A percentile compares a stretch with the other conserved stretches of the same genome.
These are phyloP conservation scores for Russula sp. DNA, from an alignment of 768 basidiomycete species.

Conservation along the genomic window DNA sequence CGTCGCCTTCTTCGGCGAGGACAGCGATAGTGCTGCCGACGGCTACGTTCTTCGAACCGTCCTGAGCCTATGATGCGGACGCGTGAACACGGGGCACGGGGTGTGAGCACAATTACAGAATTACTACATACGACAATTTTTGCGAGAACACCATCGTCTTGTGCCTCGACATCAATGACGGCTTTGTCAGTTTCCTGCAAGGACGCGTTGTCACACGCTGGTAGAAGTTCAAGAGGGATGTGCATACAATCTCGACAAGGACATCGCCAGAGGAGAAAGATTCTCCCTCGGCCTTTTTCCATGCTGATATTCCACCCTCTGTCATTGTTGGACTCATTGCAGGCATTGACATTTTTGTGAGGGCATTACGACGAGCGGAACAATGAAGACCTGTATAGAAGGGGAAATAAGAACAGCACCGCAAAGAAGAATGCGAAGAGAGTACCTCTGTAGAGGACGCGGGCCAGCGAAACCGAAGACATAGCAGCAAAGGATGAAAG, in stretches of 20 bases:
- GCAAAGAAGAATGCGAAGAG: conserved; percentile 53
- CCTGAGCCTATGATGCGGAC: conserved; percentile 46
- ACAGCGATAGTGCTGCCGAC: conserved; percentile 91
- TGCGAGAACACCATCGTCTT: conserved; percentile 92
- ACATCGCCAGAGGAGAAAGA: conserved; percentile 86
- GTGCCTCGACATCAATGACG: conserved; percentile 98
- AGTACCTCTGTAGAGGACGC: conserved; percentile 59
- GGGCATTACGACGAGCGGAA: conserved; percentile 68
- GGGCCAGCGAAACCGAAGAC: conserved; percentile 54
- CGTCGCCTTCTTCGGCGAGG: conserved; percentile 92
- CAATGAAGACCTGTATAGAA: conserved; percentile 62
- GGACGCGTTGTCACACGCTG: conserved; percentile 12
- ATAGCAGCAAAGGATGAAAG: conserved; percentile 32
- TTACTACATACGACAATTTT: conserved; percentile 81
- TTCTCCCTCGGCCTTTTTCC: conserved; percentile 98
- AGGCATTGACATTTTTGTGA: conserved; percentile 90
- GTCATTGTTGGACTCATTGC: conserved; percentile 99
- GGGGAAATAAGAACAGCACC: conserved; percentile 21
- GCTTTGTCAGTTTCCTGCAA: conserved; percentile 98
- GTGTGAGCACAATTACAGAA: background rate
- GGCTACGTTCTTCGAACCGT: conserved; percentile 79
- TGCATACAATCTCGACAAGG: conserved; percentile 84
- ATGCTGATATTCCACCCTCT: conserved; percentile 94
- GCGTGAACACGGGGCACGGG: background rate
- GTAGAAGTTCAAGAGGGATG: conserved; percentile 12